Percentiles rank a stretch among this genome's conserved stretches.
phyloP scores from a whole-genome alignment of 2,329 filamentous ascomycete species.

The Calonectria naviculata region DNA sequence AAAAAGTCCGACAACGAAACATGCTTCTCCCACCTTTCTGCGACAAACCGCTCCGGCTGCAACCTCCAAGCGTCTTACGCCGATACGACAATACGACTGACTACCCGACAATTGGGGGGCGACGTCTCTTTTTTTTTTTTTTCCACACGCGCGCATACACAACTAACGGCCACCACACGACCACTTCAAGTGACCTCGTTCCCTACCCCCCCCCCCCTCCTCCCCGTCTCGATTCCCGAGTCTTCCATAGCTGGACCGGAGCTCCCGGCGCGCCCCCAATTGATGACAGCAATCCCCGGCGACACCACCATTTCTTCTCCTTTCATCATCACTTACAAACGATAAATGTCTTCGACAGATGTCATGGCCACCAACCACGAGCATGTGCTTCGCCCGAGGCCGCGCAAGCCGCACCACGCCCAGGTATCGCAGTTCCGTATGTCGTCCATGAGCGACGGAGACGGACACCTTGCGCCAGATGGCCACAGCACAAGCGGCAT shows the following conservation, averaged over 20 bases:
- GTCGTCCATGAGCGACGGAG: slow-evolving; percentile 46
- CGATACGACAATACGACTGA: background rate
- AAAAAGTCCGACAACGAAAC: background rate
- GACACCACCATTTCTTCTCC: background rate
- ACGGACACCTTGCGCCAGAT: slow-evolving; percentile 48
- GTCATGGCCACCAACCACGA: slow-evolving; percentile 46
- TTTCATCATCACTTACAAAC: background rate
- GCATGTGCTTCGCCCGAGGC: slow-evolving; percentile 60
- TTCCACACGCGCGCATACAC: too few relatives aligned
- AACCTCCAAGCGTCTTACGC: background rate
- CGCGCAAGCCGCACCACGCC: slow-evolving; percentile 60
- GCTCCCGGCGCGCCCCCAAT: background rate
- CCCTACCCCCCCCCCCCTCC: background rate
- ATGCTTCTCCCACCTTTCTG: background rate
- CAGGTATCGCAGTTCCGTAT: slow-evolving; percentile 57
- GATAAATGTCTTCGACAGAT: slow-evolving; percentile 37
- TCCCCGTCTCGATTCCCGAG: too few relatives aligned
- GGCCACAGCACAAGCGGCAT: slow-evolving; percentile 51
- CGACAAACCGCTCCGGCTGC: background rate
- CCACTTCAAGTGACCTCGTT: background rate
- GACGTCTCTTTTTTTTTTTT: background rate
- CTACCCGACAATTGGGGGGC: background rate
- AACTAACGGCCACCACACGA: background rate
- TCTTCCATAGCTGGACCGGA: background rate
- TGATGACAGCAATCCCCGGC: background rate